Percentiles rank a stretch among this genome's conserved stretches.
Evolutionary conservation across 2,329 filamentous ascomycete species (phyloP).

Genomic region (Myriangium duriaei): DNA sequence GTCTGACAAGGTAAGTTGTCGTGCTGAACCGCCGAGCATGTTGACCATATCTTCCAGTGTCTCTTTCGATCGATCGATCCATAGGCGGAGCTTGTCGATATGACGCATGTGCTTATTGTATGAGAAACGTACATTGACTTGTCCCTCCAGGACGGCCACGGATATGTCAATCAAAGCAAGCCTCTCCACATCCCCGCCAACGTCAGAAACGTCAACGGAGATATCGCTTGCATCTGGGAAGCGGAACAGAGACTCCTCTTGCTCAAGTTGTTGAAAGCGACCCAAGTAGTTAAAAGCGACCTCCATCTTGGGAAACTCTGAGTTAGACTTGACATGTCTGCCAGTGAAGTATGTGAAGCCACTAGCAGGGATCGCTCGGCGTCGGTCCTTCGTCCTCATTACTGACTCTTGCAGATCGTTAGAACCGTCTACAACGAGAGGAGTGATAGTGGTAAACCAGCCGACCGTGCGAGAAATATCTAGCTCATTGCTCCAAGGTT

Average conservation of each 20-base stretch:
- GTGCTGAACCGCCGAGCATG: not conserved
- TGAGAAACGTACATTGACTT: not conserved
- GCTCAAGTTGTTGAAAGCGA: not conserved
- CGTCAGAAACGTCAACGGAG: not conserved
- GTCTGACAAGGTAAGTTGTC: not conserved
- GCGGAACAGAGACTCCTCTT: not conserved
- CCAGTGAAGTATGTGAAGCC: not conserved
- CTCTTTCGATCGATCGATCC: not conserved
- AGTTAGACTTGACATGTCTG: not conserved
- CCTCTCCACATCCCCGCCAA: not conserved
- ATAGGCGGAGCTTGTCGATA: not conserved
- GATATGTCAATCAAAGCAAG: not conserved
- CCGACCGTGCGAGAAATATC: slow-evolving; percentile 39
- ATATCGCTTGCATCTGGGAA: too few species aligned
- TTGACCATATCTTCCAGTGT: not conserved
- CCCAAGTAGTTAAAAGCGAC: not conserved
- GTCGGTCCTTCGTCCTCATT: not conserved
- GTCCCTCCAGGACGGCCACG: not conserved
- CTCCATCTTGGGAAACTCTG: not conserved
- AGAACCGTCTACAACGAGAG: slow-evolving; percentile 29
- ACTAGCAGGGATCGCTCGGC: not conserved
- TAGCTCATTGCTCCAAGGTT: slow-evolving; percentile 32
- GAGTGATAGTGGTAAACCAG: slow-evolving; percentile 39
- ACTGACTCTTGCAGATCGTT: not conserved
- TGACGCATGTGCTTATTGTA: not conserved